phyloP scores from a whole-genome alignment of 2,329 filamentous ascomycete genomes.

The Fusarium transvaalense region DNA sequence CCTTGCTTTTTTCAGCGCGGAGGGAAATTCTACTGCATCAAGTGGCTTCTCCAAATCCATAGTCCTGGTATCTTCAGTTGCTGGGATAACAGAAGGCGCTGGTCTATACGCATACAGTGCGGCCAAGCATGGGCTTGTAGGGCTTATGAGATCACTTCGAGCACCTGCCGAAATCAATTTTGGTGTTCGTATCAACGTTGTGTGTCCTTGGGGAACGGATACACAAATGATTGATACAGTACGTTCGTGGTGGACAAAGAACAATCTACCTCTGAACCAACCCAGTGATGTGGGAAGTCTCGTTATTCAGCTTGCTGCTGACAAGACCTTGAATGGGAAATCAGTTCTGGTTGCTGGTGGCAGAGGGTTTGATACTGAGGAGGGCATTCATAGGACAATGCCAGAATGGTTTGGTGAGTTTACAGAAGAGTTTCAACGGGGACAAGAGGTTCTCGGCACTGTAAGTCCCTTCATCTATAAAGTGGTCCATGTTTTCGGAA shows the following conservation, averaged over 20 bases:
- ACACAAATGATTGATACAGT: slow-evolving; percentile 11
- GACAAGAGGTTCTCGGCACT: slow-evolving; percentile 1
- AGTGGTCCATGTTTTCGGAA: fast-evolving
- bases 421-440: neutral
- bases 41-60: neutral
- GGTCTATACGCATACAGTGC: slow-evolving; percentile 11
- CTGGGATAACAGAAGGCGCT: neutral
- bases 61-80: neutral
- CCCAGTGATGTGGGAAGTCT: neutral
- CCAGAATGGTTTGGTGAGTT: slow-evolving; percentile 2
- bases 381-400: slow-evolving; percentile 3
- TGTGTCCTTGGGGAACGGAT: slow-evolving; percentile 9
- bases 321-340: neutral
- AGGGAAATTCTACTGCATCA: fast-evolving
- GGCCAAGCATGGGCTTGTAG: neutral
- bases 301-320: neutral
- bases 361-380: neutral
- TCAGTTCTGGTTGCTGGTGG: slow-evolving; percentile 6
- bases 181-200: neutral
- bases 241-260: neutral
- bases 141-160: neutral
- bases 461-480: fast-evolving
- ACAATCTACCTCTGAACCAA: neutral
- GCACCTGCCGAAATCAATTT: neutral
- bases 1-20: neutral